Evolutionary conservation across 75 land plant genomes (phyloP), one percentile per base, ranked within the genome.

Genomic region (Adiantum capillusveneris): DNA sequence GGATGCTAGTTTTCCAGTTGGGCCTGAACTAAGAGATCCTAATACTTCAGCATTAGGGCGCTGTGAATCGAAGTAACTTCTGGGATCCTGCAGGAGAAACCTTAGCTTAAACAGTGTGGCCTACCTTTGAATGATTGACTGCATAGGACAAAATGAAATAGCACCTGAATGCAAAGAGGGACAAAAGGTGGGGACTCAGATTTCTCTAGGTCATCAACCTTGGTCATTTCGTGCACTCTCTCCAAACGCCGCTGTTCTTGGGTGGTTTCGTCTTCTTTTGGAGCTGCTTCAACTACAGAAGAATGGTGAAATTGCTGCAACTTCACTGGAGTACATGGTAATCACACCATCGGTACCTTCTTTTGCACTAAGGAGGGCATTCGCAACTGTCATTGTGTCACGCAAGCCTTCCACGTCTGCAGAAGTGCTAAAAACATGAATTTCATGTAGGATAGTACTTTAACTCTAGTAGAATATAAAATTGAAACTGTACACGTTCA

Each of bases 31-130:
- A 5, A 34, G 71, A 56, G 26, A 74, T 75, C 58, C 71, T 75
- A 19, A 74, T 5, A 21, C 29, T 16, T 36, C 44, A 12, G 89
- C 74, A 78, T 75, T 84, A 25, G 72, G 74, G 74, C 81, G 89
- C 57, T 92, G 96, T 44, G 94, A 75, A 67, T 95, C 91, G 66
- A 95, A 95, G 70, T 95, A 95, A 21, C 90, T 82, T 3, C 86
- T 70, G 31, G 97, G 88, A 71, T 95, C 97, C 92, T 94, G 76
- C 34, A 55, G 21, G 9, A 66, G 61, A 21, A 46, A 46, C 17
- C 50, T n/a, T n/a, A n/a, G n/a, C n/a, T n/a, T n/a, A n/a, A n/a
- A n/a, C n/a, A n/a, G n/a, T n/a, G n/a, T n/a, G n/a, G n/a, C n/a
- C n/a, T n/a, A n/a, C n/a, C n/a, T n/a, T n/a, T n/a, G 19, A 1